Conservation (phyloP, 345 rosid genomes). For the Gossypium turneri region DNA sequence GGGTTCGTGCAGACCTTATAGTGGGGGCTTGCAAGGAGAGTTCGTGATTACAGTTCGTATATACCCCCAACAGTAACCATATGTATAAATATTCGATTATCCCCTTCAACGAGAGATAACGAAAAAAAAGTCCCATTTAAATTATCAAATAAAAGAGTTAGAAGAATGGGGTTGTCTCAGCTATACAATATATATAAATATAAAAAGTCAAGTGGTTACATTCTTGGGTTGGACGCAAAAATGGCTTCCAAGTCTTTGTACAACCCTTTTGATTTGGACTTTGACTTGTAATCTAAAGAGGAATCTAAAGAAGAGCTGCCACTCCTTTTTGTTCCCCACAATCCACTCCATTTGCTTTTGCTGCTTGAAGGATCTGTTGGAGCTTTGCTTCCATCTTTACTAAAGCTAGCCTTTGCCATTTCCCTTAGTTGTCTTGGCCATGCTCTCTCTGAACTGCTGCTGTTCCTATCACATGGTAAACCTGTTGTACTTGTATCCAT, state of each 20-base stretch:
- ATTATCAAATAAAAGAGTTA: too few relatives aligned
- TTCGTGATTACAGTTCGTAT: too few relatives aligned
- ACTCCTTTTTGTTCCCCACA: constrained; percentile 61
- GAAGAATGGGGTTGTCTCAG: not conserved
- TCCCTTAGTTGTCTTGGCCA: constrained; percentile 74
- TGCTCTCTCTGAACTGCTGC: constrained; percentile 67
- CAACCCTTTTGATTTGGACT: constrained; percentile 50
- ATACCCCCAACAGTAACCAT: too few relatives aligned
- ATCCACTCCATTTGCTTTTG: constrained; percentile 58
- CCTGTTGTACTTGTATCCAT: constrained; percentile 24
- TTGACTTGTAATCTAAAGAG: constrained; percentile 49
- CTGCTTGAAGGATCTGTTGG: constrained; percentile 76
- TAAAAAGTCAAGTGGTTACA: not conserved
- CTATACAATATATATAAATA: not conserved
- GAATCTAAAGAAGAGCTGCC: constrained; percentile 51
- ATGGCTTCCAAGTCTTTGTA: constrained; percentile 81
- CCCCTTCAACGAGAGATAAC: too few relatives aligned
- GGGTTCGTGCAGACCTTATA: too few relatives aligned
- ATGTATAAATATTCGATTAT: too few relatives aligned
- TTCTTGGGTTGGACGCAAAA: constrained; percentile 43
- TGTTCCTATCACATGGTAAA: constrained; percentile 40
- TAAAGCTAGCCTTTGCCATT: constrained; percentile 78
- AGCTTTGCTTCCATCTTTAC: constrained; percentile 42
- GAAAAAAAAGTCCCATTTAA: too few relatives aligned
- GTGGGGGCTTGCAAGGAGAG: too few relatives aligned